Evolutionary conservation across 768 basidiomycete species (phyloP).

Genomic region (Strobilomyces echinocephalus): DNA sequence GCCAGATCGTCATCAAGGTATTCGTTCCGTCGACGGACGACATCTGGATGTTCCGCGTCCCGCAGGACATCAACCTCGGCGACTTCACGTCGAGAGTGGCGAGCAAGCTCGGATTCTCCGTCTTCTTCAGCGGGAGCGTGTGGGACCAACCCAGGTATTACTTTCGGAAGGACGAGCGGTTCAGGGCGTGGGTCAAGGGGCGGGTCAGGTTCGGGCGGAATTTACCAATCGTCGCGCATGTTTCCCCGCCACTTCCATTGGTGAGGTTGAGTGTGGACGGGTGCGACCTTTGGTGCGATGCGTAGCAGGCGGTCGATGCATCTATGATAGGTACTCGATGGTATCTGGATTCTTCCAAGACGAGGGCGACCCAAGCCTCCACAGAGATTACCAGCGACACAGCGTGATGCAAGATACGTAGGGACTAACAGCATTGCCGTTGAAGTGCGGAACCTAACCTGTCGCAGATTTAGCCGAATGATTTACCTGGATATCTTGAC

Average conservation of each 20-base stretch:
- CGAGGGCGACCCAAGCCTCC: neutral
- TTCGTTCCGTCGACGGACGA: conserved; percentile 37
- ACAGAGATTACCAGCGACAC: too few species aligned
- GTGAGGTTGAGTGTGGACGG: conserved; percentile 13
- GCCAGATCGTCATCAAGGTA: conserved; percentile 37
- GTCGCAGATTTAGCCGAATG: too few species aligned
- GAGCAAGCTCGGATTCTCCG: conserved; percentile 34
- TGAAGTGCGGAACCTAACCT: too few species aligned
- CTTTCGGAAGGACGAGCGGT: conserved; percentile 30
- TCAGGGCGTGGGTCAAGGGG: conserved; percentile 32
- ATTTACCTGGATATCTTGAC: too few species aligned
- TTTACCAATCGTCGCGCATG: conserved; percentile 33
- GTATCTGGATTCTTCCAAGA: neutral
- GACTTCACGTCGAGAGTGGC: conserved; percentile 30
- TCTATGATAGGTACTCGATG: neutral
- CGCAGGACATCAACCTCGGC: conserved; percentile 28
- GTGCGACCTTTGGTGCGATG: conserved; percentile 23
- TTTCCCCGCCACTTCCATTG: conserved; percentile 12
- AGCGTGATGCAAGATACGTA: too few species aligned
- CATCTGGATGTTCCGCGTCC: conserved; percentile 36
- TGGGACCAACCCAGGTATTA: conserved; percentile 27
- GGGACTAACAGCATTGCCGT: too few species aligned
- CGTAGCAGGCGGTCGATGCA: neutral
- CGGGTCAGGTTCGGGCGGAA: conserved; percentile 34
- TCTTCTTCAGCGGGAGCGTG: conserved; percentile 31